These are phyloP conservation scores for Septoria petroselini DNA, from an alignment of 2,329 filamentous ascomycete genomes.

Conservation along the genomic window DNA sequence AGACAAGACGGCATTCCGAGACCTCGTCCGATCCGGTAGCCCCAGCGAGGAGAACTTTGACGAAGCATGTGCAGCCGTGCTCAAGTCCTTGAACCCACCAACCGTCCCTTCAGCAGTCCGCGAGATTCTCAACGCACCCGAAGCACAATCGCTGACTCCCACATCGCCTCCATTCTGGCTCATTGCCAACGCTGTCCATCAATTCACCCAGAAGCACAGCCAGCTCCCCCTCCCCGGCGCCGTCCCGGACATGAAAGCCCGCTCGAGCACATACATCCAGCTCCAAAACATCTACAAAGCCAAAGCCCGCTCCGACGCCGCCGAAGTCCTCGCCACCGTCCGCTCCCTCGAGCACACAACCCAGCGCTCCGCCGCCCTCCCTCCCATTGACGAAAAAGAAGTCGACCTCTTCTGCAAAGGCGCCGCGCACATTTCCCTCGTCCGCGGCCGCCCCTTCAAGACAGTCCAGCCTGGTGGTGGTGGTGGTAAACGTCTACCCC, in stretches of 20 bases:
- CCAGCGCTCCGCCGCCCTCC: constrained; percentile 40
- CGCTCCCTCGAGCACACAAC: constrained; percentile 53
- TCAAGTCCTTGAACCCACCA: constrained; percentile 76
- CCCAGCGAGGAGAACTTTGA: constrained; percentile 85
- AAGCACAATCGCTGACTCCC: constrained; percentile 49
- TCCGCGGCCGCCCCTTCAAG: constrained; percentile 61
- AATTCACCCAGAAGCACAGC: constrained; percentile 70
- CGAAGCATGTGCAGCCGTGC: constrained; percentile 80
- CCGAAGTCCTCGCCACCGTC: constrained; percentile 68
- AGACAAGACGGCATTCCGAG: constrained; percentile 81
- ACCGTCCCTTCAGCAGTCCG: constrained; percentile 66
- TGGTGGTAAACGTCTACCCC: too few relatives aligned
- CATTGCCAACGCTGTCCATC: constrained; percentile 73
- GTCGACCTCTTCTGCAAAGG: constrained; percentile 95
- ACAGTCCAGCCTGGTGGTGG: constrained; percentile 45
- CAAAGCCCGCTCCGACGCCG: constrained; percentile 75
- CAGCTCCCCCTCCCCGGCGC: constrained; percentile 80
- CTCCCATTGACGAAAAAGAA: constrained; percentile 62
- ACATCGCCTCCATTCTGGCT: constrained; percentile 75
- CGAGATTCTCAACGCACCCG: constrained; percentile 73
- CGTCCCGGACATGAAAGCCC: constrained; percentile 95
- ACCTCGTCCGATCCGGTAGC: constrained; percentile 73
- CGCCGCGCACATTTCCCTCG: constrained; percentile 84
- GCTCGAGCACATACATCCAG: constrained; percentile 82
- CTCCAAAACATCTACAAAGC: constrained; percentile 90